These are phyloP conservation scores for Carpinus fangiana DNA, from an alignment of 306 rosid species.

Conservation along the genomic window DNA sequence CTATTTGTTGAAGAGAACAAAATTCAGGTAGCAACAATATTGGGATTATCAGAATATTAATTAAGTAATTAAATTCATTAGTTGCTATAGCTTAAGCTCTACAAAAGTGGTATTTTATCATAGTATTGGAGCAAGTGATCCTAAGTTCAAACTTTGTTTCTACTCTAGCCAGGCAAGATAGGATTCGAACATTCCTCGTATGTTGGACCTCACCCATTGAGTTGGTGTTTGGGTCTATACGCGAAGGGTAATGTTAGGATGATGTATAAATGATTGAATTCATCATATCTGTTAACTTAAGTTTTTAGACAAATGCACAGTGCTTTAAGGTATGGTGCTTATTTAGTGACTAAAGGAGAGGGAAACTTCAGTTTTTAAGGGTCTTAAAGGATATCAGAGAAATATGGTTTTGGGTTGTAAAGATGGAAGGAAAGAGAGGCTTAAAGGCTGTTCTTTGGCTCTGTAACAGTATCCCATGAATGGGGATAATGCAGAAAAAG, in stretches of 20 bases:
- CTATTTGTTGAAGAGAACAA: neutral
- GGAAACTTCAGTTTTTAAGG: neutral
- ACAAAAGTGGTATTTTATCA: neutral
- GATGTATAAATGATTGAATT: neutral
- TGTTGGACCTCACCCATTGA: neutral
- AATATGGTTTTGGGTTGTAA: neutral
- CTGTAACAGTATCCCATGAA: neutral
- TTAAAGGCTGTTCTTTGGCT: neutral
- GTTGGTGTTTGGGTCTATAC: neutral
- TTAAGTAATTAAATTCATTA: neutral
- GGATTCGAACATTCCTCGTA: neutral
- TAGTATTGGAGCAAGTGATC: no score
- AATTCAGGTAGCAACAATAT: neutral
- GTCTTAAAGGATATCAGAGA: neutral
- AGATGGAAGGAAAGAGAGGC: neutral
- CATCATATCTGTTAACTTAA: neutral
- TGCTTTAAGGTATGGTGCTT: neutral
- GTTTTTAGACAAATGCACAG: neutral
- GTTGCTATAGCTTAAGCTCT: neutral
- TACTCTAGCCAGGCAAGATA: neutral
- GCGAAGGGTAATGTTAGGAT: neutral
- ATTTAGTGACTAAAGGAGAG: neutral
- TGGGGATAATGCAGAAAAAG: neutral
- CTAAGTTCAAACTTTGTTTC: no score
- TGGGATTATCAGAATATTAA: neutral